Percentiles rank a stretch among this genome's conserved stretches.
Conservation (phyloP, 805 yeast genomes). For the Wickerhamiella musiphila region DNA sequence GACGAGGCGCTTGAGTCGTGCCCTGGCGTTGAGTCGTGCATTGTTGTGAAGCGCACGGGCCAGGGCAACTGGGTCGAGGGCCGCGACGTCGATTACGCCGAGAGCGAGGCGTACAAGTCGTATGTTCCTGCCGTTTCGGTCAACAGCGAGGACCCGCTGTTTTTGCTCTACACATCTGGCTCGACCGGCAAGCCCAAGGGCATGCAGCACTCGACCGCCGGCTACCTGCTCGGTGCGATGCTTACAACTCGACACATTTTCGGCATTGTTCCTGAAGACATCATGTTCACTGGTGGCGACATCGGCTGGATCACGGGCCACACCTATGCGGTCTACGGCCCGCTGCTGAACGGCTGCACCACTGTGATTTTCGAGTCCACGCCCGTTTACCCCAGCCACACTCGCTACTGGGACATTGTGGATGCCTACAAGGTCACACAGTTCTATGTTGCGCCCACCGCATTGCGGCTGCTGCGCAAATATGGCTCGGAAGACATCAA, state of each 20-base stretch:
- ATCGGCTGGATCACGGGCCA: slow-evolving; percentile 99
- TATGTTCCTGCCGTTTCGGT: slow-evolving; percentile 81
- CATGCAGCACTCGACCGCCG: slow-evolving; percentile 88
- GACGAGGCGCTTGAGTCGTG: slow-evolving; percentile 77
- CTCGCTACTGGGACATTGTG: slow-evolving; percentile 93
- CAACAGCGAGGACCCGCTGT: slow-evolving; percentile 84
- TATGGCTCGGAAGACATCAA: slow-evolving; percentile 79
- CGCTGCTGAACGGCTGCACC: slow-evolving; percentile 73
- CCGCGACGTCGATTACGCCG: slow-evolving; percentile 94
- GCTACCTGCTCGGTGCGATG: slow-evolving; percentile 83
- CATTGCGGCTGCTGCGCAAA: slow-evolving; percentile 73
- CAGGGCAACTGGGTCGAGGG: slow-evolving; percentile 54
- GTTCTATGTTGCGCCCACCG: slow-evolving; percentile 97
- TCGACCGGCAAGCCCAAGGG: slow-evolving; percentile 98
- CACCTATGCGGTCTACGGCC: slow-evolving; percentile 90
- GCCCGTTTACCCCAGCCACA: slow-evolving; percentile 89
- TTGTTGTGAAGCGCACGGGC: slow-evolving; percentile 83
- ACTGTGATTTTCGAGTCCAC: slow-evolving; percentile 93
- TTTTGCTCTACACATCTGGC: slow-evolving; percentile 91
- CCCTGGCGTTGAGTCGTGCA: slow-evolving; percentile 56
- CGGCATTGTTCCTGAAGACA: slow-evolving; percentile 78
- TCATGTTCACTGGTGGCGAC: slow-evolving; percentile 92
- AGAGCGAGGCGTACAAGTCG: slow-evolving; percentile 65
- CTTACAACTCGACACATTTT: slow-evolving; percentile 84
- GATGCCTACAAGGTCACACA: slow-evolving; percentile 84